Conservation (phyloP, 495 filamentous ascomycete species). For the Bathelium albidoporum region DNA sequence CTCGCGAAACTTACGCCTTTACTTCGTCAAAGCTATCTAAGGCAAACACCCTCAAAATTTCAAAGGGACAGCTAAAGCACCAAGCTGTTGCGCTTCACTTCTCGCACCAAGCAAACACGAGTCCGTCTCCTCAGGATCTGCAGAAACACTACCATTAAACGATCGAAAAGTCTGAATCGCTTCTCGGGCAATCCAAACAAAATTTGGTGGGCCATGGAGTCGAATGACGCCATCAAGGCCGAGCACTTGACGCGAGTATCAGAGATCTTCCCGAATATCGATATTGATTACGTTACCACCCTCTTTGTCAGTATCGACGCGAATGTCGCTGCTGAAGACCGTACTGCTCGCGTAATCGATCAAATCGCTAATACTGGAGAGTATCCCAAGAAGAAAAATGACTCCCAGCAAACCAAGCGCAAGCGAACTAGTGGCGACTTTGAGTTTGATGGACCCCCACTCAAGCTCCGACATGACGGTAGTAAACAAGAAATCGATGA, state of each 20-base stretch:
- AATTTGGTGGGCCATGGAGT: not conserved
- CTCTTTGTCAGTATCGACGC: conserved; percentile 18
- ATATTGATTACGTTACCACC: conserved; percentile 22
- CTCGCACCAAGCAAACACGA: no score
- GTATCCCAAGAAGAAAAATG: conserved; percentile 32
- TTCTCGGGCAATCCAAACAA: no score
- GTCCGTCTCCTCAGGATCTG: no score
- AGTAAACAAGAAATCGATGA: not conserved
- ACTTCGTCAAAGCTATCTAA: no score
- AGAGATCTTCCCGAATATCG: conserved; percentile 31
- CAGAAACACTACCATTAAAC: no score
- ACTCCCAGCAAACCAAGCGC: conserved; percentile 11
- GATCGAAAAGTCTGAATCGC: no score
- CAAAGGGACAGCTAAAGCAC: no score
- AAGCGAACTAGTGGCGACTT: conserved; percentile 11
- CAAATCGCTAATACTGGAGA: conserved; percentile 14
- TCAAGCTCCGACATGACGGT: not conserved
- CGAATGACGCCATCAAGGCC: conserved; percentile 14
- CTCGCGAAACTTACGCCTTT: no score
- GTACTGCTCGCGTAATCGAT: conserved; percentile 16
- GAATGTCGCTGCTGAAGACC: conserved; percentile 3
- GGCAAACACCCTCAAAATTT: not conserved
- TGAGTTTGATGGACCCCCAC: not conserved
- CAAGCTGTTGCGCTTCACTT: no score
- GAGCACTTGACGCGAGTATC: conserved; percentile 25